Base-by-base conservation (phyloP, 169 alveolate genomes). In the Plasmodium chabaudi region DNA sequence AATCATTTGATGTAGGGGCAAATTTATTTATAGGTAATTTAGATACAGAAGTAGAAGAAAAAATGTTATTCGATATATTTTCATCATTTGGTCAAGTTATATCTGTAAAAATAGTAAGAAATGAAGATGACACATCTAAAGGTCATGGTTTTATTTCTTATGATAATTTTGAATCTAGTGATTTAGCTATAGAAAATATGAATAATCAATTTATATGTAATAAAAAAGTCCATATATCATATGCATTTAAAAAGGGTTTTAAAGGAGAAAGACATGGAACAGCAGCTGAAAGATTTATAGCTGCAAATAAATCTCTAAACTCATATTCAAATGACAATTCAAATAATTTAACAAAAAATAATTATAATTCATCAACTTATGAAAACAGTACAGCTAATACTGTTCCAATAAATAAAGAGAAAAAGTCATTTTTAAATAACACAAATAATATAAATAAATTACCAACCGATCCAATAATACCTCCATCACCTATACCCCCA, bases 131-230 rank as follows among this genome's bases (percentile, higher is more conserved):
- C 97, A 39, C 92, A 92, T 60, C 97, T 21, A 98, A 97, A 72
- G 97, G 99, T 46, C 98, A 96, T 93, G 99, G 99, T 1, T 98
- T 99, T 84, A 98, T 99, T 21, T 95, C 98, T 72, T 98, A 94
- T 95, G 99, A 98, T 93, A 97, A 98, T 93, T 99, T 99, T 93
- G 99, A 99, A 86, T 96, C 99, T 25, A 97, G 99, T 57, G 99
- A 99, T 93, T 96, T 98, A n/a, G 99, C 99, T 9, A 95, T 98
- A 59, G 97, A 97, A 63, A 97, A 99, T 27, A 97, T 99, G 99
- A 97, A 98, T 88, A 97, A 98, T 87, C 98, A 97, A 94, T 98
- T 96, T 93, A 89, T 98, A 39, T 96, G 99, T 88, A 98, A 98
- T 87, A 95, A 97, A 87, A 99, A 98, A 49, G 97, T 99, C 74